Conservation (phyloP, 2,329 filamentous ascomycete genomes). For the Fusarium sp. region DNA sequence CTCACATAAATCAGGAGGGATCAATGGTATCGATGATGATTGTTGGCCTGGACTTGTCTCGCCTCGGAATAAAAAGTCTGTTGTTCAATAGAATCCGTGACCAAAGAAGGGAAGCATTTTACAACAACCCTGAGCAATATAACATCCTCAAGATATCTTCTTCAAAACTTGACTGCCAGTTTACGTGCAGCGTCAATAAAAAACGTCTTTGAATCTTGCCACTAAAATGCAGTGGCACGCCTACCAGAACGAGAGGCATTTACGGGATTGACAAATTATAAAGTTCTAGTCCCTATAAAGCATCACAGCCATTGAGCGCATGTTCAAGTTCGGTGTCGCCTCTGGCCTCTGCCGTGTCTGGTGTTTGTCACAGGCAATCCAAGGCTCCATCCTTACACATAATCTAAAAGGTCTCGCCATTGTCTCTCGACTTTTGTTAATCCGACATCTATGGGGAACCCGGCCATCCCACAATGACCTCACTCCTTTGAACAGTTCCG, state of each 20-base stretch:
- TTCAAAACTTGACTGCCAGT: background rate
- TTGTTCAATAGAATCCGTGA: slow-evolving; percentile 9
- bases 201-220: slow-evolving; percentile 13
- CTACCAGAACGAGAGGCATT: slow-evolving; percentile 17
- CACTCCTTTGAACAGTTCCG: slow-evolving; percentile 21
- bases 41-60: slow-evolving; percentile 28
- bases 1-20: background rate
- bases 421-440: slow-evolving; percentile 36
- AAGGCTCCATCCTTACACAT: slow-evolving; percentile 14
- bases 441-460: slow-evolving; percentile 28
- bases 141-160: background rate
- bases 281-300: background rate
- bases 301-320: slow-evolving; percentile 1
- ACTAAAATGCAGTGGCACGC: slow-evolving; percentile 6
- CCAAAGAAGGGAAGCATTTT: background rate
- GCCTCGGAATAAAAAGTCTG: slow-evolving; percentile 25
- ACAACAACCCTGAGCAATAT: background rate
- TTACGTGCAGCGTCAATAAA: background rate
- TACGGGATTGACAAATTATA: slow-evolving; percentile 5
- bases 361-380: slow-evolving; percentile 7
- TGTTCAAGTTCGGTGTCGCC: slow-evolving; percentile 2
- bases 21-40: slow-evolving; percentile 14
- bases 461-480: slow-evolving; percentile 38
- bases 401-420: slow-evolving; percentile 42
- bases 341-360: slow-evolving; percentile 13